These are phyloP conservation scores for Candida peoriensis DNA, from an alignment of 805 yeast species.

Conservation along the genomic window DNA sequence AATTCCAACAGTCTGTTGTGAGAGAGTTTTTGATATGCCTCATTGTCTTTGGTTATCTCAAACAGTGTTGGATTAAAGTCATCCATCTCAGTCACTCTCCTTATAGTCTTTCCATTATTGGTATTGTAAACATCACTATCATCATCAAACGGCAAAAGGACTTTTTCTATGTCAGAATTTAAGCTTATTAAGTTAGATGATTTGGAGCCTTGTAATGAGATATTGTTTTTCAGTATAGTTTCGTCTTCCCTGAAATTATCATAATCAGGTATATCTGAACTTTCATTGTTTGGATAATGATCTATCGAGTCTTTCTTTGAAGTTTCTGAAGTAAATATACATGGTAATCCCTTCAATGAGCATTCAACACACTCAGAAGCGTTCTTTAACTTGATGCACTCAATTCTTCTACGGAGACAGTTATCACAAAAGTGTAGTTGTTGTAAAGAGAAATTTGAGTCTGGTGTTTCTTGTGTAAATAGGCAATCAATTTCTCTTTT, in stretches of 20 bases:
- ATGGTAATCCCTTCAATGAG: slow-evolving; percentile 19
- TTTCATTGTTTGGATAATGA: too few species aligned
- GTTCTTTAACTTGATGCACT: slow-evolving; percentile 18
- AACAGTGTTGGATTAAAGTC: too few species aligned
- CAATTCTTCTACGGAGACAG: slow-evolving; percentile 13
- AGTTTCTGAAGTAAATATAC: slow-evolving; percentile 10
- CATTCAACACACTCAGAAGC: slow-evolving; percentile 20
- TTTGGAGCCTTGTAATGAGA: slow-evolving; percentile 25
- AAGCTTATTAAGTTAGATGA: slow-evolving; percentile 24
- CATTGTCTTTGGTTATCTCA: slow-evolving; percentile 23
- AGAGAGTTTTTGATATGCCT: slow-evolving; percentile 21
- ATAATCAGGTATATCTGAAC: slow-evolving; percentile 22
- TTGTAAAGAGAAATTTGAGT: too few species aligned
- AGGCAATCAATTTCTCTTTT: slow-evolving; percentile 27
- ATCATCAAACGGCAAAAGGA: slow-evolving; percentile 13
- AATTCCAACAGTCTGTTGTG: slow-evolving; percentile 25
- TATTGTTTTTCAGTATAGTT: slow-evolving; percentile 24
- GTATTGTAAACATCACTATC: neutral
- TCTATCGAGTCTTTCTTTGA: too few species aligned
- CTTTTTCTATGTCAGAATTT: slow-evolving; percentile 22
- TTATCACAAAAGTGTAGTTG: slow-evolving; percentile 14
- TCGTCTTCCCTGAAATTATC: slow-evolving; percentile 24
- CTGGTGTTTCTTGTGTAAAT: slow-evolving; percentile 11
- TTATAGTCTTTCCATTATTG: neutral
- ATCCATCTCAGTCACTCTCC: too few species aligned